Base-by-base conservation (phyloP, 2,329 filamentous ascomycete genomes). In the Verticillium albo-atrum region DNA sequence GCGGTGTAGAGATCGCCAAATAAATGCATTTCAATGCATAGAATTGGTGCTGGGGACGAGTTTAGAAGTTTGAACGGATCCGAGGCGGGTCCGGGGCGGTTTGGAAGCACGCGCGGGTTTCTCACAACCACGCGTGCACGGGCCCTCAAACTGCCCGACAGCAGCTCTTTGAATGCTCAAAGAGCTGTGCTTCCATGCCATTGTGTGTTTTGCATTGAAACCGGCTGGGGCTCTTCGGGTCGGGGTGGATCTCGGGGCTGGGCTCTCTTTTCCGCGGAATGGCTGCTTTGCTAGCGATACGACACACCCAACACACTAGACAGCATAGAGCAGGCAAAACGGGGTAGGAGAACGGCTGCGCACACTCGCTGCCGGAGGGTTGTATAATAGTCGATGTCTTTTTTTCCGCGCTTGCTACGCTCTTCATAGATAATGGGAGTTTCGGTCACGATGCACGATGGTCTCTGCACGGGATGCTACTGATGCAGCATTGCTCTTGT, bases 1-100 rank as follows among this genome's bases (percentile, higher is more conserved):
- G 88, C n/a, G 90, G 89, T 77, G 87, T 92, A 34, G 89, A 92
- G 76, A 89, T 92, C 65, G 74, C 72, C 63, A 80, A 80, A 70
- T 77, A 77, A 75, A 51, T 42, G 62, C 52, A 20, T 37, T 25
- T 50, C 47, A 47, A 50, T 20, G 50, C 53, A 27, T 55, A 28
- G 10, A 58, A 50, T 32, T 32, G 50, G 55, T 56, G 50, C 37
- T 53, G 47, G 58, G 35, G 55, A 54, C 37, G 28, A 32, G 55
- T 60, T 61, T 30, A 50, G 56, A 30, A 26, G 47, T 27, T 55
- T 58, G 51, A 35, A 50, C n/a, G 17, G 2, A 32, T 34, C 50
- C 37, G 54, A 30, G 42, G n/a, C 23, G 55, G 30, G 50, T 58
- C 57, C 52, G 58, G 60, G 54, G 30, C 25, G 28, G 23, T 58